Percentiles rank a stretch among this genome's conserved stretches.
phyloP scores from a whole-genome alignment of 164 flowering plant species.

The Brasenia schreberi region DNA sequence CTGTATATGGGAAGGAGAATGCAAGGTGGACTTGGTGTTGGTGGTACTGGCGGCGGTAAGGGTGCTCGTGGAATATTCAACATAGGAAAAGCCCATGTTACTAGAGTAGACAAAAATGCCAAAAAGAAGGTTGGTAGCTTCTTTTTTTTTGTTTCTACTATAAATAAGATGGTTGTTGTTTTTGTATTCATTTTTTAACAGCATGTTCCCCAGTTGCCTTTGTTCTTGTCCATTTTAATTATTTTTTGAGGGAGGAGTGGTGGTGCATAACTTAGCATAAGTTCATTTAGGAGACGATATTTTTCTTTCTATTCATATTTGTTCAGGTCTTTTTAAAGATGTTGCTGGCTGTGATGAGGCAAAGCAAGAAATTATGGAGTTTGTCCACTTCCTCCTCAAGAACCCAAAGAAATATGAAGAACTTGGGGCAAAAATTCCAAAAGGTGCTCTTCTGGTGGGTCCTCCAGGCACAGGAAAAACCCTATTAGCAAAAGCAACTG shows the following conservation, averaged over 20 bases:
- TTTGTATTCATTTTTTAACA: too few relatives aligned
- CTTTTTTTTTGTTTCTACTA: too few relatives aligned
- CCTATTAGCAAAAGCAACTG: slow-evolving; percentile 55
- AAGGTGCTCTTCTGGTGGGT: slow-evolving; percentile 52
- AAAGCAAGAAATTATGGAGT: slow-evolving; percentile 62
- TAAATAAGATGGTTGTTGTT: too few relatives aligned
- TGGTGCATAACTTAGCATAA: too few relatives aligned
- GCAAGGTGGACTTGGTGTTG: slow-evolving; percentile 40
- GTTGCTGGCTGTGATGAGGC: slow-evolving; percentile 78
- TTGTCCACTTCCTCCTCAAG: slow-evolving; percentile 19
- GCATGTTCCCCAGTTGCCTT: too few relatives aligned
- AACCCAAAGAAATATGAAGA: slow-evolving; percentile 53
- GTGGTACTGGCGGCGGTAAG: slow-evolving; percentile 31
- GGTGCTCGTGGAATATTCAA: slow-evolving; percentile 72
- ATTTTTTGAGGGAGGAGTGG: too few relatives aligned
- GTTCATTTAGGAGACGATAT: too few relatives aligned
- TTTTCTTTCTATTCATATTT: too few relatives aligned
- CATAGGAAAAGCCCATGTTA: slow-evolving; percentile 85
- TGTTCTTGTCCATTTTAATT: too few relatives aligned
- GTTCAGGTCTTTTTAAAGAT: slow-evolving; percentile 28
- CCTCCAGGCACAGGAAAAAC: slow-evolving; percentile 83
- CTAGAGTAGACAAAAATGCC: slow-evolving; percentile 82
- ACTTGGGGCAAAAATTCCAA: slow-evolving; percentile 57
- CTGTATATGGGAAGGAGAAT: slow-evolving; percentile 69
- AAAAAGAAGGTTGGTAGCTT: slow-evolving; percentile 98